Percentiles rank a stretch among this genome's conserved stretches.
Evolutionary conservation across 352 stramenopile genomes (phyloP).

Genomic region (Pythium volutum): DNA sequence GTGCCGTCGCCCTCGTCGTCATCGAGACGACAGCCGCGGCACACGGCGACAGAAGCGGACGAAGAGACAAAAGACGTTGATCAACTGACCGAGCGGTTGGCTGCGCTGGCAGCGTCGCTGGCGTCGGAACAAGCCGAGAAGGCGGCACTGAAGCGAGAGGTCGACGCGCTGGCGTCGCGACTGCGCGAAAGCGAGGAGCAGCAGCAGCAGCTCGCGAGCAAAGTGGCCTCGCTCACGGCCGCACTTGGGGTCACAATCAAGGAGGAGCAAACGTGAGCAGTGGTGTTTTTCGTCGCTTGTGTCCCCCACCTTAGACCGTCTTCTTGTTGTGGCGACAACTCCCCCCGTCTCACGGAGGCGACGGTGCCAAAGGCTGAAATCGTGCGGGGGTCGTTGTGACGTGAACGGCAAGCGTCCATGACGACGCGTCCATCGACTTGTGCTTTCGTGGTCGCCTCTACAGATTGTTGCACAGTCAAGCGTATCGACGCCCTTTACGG

Average conservation of each 20-base stretch:
- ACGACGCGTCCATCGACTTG: conserved; percentile 21
- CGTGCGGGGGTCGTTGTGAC: conserved; percentile 5
- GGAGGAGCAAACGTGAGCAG: too few species aligned
- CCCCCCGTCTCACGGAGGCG: too few species aligned
- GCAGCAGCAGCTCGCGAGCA: not conserved
- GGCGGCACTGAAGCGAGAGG: not conserved
- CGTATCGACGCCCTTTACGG: too few species aligned
- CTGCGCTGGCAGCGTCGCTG: not conserved
- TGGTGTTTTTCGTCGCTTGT: too few species aligned
- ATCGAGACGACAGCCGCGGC: not conserved
- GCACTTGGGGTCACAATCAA: not conserved
- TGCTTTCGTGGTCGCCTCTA: too few species aligned
- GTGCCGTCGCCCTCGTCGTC: not conserved
- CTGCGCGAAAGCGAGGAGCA: conserved; percentile 8
- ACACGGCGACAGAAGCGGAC: not conserved
- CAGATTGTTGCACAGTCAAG: too few species aligned
- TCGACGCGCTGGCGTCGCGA: not conserved
- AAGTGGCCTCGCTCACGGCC: conserved; percentile 1
- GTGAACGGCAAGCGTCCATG: not conserved
- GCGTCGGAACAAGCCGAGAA: conserved; percentile 5
- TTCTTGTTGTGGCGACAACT: too few species aligned
- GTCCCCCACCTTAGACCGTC: too few species aligned
- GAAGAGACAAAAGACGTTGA: not conserved
- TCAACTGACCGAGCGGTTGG: not conserved
- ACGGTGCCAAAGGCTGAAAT: too few species aligned